Conservation (phyloP, 805 yeast species). For the Tetrapisispora taiwanensis region DNA sequence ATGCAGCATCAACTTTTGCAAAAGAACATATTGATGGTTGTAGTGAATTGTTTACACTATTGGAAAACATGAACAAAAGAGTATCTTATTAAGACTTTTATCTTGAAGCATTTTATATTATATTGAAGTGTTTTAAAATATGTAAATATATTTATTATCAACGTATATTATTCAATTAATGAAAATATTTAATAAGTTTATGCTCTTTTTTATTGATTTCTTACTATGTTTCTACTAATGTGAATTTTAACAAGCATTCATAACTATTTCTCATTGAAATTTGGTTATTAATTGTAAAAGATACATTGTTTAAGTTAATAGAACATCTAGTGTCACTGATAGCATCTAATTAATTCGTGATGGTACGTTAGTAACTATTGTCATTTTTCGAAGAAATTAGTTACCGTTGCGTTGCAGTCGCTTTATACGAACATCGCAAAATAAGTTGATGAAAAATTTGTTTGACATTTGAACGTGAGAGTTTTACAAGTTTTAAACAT, state of each 20-base stretch:
- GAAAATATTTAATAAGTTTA: neutral
- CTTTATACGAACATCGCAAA: neutral
- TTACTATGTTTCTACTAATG: no score
- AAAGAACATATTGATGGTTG: slow-evolving; percentile 56
- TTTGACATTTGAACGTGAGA: neutral
- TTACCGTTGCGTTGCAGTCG: neutral
- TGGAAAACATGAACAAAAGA: slow-evolving; percentile 19
- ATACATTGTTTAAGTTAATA: no score
- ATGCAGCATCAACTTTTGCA: slow-evolving; percentile 45
- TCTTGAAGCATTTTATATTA: no score
- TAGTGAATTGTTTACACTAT: slow-evolving; percentile 52
- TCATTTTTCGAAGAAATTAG: no score
- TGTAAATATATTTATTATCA: neutral
- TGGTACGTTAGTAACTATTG: no score
- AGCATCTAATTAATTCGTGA: no score
- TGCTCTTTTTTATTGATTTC: no score
- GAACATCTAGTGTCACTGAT: no score
- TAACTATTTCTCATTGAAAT: neutral
- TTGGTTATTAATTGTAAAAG: neutral
- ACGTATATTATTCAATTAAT: neutral
- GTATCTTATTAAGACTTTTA: neutral
- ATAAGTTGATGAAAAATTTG: neutral
- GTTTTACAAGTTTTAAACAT: neutral
- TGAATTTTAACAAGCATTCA: no score
- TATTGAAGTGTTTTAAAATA: neutral